These are phyloP conservation scores for Chlamydomonas reinhardtii DNA, from an alignment of 163 green algal genomes.

Conservation along the genomic window DNA sequence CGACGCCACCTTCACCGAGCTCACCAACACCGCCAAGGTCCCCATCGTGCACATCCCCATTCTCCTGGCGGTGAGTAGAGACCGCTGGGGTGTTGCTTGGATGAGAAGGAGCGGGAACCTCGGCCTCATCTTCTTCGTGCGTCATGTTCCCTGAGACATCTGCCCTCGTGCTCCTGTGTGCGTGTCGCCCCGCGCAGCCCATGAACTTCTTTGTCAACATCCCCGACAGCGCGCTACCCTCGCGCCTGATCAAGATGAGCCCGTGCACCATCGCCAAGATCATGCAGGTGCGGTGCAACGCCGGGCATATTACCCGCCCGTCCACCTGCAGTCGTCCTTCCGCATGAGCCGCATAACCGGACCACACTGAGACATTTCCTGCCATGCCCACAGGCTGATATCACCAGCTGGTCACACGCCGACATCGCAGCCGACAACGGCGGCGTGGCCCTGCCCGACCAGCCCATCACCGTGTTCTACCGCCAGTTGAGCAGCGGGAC, in stretches of 20 bases:
- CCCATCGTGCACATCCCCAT: conserved; percentile 49
- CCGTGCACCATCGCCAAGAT: conserved; percentile 52
- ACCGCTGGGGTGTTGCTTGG: no score
- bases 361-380: no score
- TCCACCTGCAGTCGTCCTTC: no score
- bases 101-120: no score
- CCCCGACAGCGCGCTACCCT: conserved; percentile 13
- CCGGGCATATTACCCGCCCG: no score
- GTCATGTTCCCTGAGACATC: no score
- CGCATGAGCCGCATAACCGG: no score
- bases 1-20: conserved; percentile 20
- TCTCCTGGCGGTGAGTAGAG: conserved; percentile 11
- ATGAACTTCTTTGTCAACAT: conserved; percentile 59
- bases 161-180: no score
- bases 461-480: conserved; percentile 43
- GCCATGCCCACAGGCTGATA: conserved; percentile 14
- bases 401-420: conserved; percentile 39
- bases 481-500: conserved; percentile 39
- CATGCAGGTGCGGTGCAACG: conserved; percentile 43
- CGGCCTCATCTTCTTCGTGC: no score
- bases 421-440: conserved; percentile 39
- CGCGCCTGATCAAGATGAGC: conserved; percentile 14
- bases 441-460: conserved; percentile 2
- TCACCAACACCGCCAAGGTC: conserved; percentile 28
- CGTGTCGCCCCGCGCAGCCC: background rate